Evolutionary conservation across 176 grass and related monocot genomes (phyloP), one percentile per base, ranked within the genome.

Genomic region (Thinopyrum elongatum): DNA sequence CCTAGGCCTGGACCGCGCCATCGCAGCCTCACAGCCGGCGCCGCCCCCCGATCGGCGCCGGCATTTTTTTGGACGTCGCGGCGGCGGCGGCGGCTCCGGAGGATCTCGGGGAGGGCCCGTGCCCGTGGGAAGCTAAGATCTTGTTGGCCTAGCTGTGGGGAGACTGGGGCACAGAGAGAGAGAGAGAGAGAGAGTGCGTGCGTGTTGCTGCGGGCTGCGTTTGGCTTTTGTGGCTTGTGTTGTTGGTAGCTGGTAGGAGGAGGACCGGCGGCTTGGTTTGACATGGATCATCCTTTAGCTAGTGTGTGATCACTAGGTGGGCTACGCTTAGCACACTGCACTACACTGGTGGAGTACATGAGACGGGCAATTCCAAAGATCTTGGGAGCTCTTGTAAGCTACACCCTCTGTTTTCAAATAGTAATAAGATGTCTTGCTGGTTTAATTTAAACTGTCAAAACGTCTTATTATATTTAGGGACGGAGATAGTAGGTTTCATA

Each of bases 1-100:
- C 90, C 92, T 91, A 71, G 88, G 71, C 88, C 77, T 88, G 74
- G 83, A 87, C 85, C 95, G 76, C 80, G 77, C 86, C 90, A 94
- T 94, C 42, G 76, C 74, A 3, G 11, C 85, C 85, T 91, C 13
- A 91, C 44, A 59, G 25, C 44, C 75, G 58, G 33, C 59, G 64
- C 80, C 80, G 34, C 67, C 80, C 65, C 74, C 65, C 26, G 64
- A 65, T 83, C 42, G 65, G 65, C 26, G 57, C 76, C 59, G 28
- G 67, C 89, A 87, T 84, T 83, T 38, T 38, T 22, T 58, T 8
- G 5, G 75, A 46, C 46, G 14, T 34, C 27, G 44, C 19, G 30
- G 53, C 11, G 61, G 60, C 62, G 63, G 57, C 21, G 53, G 53
- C 85, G 78, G 83, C 69, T 84, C 80, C 29, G 83, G 89, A 80